Conservation (phyloP, 441 rosid species). For the Euphorbia celastroides region DNA sequence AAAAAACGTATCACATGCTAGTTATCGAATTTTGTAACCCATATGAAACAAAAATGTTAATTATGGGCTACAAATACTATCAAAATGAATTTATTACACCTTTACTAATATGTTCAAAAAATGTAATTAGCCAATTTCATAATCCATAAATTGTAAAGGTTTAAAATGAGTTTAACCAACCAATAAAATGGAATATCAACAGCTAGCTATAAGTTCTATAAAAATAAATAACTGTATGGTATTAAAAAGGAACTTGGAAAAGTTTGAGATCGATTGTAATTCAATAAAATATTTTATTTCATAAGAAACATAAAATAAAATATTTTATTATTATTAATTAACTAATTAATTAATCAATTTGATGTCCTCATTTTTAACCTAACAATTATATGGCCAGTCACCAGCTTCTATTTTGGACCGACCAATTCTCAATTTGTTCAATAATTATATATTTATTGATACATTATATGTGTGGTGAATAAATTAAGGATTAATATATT, state of each 20-base stretch:
- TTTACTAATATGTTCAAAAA: too few species aligned
- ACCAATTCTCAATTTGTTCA: conserved; percentile 2
- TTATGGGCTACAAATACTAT: too few species aligned
- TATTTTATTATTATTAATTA: neutral
- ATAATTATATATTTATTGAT: neutral
- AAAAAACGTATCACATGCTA: too few species aligned
- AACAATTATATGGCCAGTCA: conserved; percentile 24
- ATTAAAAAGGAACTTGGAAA: neutral
- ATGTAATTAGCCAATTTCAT: too few species aligned
- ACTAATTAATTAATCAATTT: neutral
- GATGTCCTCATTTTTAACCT: neutral
- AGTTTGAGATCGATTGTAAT: too few species aligned
- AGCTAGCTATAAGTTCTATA: neutral
- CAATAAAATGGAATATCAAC: neutral
- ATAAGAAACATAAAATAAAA: neutral
- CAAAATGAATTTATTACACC: too few species aligned
- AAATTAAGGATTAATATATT: neutral
- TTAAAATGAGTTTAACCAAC: neutral
- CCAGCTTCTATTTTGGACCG: conserved; percentile 16
- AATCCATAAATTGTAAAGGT: too few species aligned
- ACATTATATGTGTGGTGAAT: neutral
- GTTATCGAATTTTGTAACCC: too few species aligned
- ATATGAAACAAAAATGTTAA: too few species aligned
- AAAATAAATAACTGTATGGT: neutral
- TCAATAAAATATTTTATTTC: too few species aligned